phyloP scores from a whole-genome alignment of 306 rosid species.

The Trifolium pratense region DNA sequence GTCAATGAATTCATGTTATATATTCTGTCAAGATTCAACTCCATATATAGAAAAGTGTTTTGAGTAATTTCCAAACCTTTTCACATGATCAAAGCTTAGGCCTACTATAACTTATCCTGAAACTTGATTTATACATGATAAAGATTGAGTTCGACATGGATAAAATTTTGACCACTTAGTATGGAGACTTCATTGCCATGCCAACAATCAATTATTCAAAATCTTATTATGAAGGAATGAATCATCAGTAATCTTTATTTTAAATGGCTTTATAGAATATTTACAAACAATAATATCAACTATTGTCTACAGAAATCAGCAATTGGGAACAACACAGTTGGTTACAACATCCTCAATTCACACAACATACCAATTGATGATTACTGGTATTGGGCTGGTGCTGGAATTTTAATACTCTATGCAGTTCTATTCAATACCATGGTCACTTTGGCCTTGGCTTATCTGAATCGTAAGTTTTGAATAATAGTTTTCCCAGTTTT shows the following conservation, averaged over 20 bases:
- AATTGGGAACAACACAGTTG: slow-evolving; percentile 54
- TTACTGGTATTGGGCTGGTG: slow-evolving; percentile 80
- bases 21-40: slow-evolving; percentile 11
- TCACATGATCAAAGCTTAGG: neutral
- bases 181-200: neutral
- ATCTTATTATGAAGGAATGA: slow-evolving; percentile 17
- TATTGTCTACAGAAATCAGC: slow-evolving; percentile 63
- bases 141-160: neutral
- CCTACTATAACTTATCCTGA: neutral
- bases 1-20: slow-evolving; percentile 21
- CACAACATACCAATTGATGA: slow-evolving; percentile 62
- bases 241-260: neutral
- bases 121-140: neutral
- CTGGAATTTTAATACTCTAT: slow-evolving; percentile 54
- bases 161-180: neutral
- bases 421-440: slow-evolving; percentile 61
- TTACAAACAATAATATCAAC: slow-evolving; percentile 35
- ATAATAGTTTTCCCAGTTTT: neutral
- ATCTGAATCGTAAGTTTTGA: slow-evolving; percentile 74
- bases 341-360: slow-evolving; percentile 60
- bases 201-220: slow-evolving; percentile 23
- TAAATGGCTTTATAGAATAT: slow-evolving; percentile 21
- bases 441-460: slow-evolving; percentile 76
- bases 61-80: slow-evolving; percentile 11
- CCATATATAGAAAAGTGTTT: neutral